Percentiles rank a stretch among this genome's conserved stretches.
These are phyloP conservation scores for Triticum turgidum DNA, from an alignment of 176 grass and related monocot species.

Conservation along the genomic window DNA sequence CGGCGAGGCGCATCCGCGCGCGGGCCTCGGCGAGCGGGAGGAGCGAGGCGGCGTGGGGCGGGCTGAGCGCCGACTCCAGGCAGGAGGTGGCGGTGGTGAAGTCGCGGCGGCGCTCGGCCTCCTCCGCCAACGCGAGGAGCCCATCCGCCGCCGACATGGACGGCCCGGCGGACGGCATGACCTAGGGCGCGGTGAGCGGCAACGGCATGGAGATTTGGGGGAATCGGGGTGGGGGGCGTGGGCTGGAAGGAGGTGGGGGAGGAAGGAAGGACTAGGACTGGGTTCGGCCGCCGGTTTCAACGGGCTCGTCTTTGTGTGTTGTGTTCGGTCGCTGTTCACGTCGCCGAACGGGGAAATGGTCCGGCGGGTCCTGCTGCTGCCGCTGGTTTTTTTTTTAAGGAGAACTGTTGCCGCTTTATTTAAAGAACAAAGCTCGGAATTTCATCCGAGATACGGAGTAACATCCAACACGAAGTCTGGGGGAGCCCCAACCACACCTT, in stretches of 20 bases:
- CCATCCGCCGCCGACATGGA: slow-evolving; percentile 53
- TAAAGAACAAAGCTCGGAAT: too few relatives aligned
- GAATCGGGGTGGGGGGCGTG: background rate
- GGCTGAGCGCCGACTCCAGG: slow-evolving; percentile 60
- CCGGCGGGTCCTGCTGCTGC: background rate
- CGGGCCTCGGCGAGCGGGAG: slow-evolving; percentile 79
- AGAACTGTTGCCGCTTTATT: too few relatives aligned
- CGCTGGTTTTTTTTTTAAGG: background rate
- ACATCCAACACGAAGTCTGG: too few relatives aligned
- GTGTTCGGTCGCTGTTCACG: background rate
- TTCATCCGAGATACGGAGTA: too few relatives aligned
- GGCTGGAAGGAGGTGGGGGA: background rate
- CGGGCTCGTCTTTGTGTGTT: background rate
- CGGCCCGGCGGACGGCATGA: slow-evolving; percentile 28
- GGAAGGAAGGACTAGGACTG: background rate
- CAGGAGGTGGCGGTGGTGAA: slow-evolving; percentile 49
- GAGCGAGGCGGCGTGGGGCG: slow-evolving; percentile 47
- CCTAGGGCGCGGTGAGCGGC: slow-evolving; percentile 14
- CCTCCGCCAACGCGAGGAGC: slow-evolving; percentile 82
- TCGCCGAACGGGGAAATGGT: background rate
- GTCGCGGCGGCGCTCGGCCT: slow-evolving; percentile 72
- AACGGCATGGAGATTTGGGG: slow-evolving; percentile 21
- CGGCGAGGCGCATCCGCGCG: slow-evolving; percentile 70
- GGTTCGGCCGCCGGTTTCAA: slow-evolving; percentile 18
- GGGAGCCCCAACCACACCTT: too few relatives aligned